Evolutionary conservation across 805 yeast species (phyloP).

Genomic region (Grigorovia yakushimaensis): DNA sequence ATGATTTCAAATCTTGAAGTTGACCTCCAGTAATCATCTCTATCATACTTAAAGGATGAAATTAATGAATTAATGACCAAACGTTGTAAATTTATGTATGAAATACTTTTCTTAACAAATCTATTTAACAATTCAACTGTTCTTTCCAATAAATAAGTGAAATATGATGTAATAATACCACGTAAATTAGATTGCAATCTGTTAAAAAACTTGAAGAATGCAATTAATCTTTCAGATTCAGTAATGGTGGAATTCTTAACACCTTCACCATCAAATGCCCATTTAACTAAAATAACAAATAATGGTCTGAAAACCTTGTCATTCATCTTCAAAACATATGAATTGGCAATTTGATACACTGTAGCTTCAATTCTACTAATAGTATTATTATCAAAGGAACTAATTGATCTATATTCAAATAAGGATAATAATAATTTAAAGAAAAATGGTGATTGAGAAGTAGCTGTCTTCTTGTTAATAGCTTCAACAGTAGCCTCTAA

Average conservation of each 20-base stretch:
- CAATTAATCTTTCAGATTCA: constrained; percentile 48
- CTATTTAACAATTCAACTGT: constrained; percentile 46
- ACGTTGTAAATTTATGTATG: constrained; percentile 55
- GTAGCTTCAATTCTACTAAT: constrained; percentile 73
- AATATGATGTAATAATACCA: constrained; percentile 82
- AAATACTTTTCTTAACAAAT: constrained; percentile 35
- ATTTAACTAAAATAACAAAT: constrained; percentile 74
- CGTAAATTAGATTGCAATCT: constrained; percentile 74
- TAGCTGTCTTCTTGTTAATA: constrained; percentile 65
- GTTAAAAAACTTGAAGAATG: constrained; percentile 80
- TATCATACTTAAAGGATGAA: constrained; percentile 78
- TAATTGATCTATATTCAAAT: constrained; percentile 57
- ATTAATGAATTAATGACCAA: constrained; percentile 62
- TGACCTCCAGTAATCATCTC: constrained; percentile 91
- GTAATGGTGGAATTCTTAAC: constrained; percentile 36
- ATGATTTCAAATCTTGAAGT: constrained; percentile 73
- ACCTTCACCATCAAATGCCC: constrained; percentile 88
- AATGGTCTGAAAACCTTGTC: constrained; percentile 90
- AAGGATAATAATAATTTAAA: constrained; percentile 58
- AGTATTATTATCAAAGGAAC: constrained; percentile 58
- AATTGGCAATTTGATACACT: constrained; percentile 62
- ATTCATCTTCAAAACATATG: constrained; percentile 79
- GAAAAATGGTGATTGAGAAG: constrained; percentile 57
- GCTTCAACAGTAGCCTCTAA: constrained; percentile 57
- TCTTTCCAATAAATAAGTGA: constrained; percentile 75